Base-by-base conservation (phyloP, 1,284 basidiomycete species). In the Microbotryum saponariae region DNA sequence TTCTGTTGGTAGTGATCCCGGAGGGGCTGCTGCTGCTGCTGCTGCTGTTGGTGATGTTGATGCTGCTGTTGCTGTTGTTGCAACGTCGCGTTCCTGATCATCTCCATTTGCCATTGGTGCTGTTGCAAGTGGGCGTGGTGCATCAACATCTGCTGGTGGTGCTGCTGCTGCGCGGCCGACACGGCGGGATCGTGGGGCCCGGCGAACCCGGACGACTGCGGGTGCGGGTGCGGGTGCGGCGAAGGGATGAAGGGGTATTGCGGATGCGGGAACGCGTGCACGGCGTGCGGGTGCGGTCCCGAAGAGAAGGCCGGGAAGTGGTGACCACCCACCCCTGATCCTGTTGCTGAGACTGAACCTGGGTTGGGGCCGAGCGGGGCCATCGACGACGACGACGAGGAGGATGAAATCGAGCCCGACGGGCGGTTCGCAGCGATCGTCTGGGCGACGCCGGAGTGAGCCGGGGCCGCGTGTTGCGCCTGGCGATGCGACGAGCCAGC, bases 231-330 rank as follows among this genome's bases (percentile, higher is more conserved):
- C 8, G 64, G 64, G 45, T 65, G 66, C n/a, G 66, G 66, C 18
- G 66, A 68, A 9, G 66, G 61, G 29, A 68, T 57, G 56, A 68
- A 68, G 2, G 66, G 66, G 56, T 61, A 68, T 2, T 58, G 57
- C 1, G 66, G 64, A 21, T 68, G 57, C 8, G 60, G 57, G 33
- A 56, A 61, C 4, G 58, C 51, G 33, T 27, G 51, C 25, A 25
- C 27, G 51, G 25, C 48, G 21, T 58, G 59, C 29, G 55, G 55
- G 2, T 51, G 29, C 18, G 58, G 33, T 52, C 29, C 48, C 31
- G 27, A 27, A 18, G 37, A 42, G 51, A 56, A 52, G 20, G 59
- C 47, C 4, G 53, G 45, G 47, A 52, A 60, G 7, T 56, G 14
- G 18, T 59, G 64, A 1, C 46, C 49, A 23, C 50, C 50, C 42